These are phyloP conservation scores for Colletotrichum salicis DNA, from an alignment of 2,329 filamentous ascomycete genomes.

Conservation along the genomic window DNA sequence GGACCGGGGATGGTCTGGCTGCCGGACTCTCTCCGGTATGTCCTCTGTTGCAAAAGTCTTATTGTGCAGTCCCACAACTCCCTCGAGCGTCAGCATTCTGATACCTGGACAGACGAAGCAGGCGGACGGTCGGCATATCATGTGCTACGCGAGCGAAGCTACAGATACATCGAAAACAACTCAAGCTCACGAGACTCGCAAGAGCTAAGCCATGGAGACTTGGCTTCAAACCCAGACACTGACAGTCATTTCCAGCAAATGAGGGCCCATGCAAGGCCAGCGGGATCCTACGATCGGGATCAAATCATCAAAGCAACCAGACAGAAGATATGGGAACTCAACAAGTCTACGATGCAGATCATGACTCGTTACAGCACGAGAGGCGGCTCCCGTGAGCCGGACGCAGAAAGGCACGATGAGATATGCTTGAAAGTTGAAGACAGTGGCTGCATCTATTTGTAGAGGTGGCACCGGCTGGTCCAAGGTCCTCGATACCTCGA, in stretches of 20 bases:
- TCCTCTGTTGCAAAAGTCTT: slow-evolving; percentile 6
- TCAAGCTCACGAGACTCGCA: not conserved
- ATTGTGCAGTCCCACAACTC: not conserved
- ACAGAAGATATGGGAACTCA: not conserved
- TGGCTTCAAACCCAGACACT: not conserved
- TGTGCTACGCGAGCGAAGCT: not conserved
- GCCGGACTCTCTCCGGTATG: slow-evolving; percentile 3
- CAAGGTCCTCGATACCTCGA: not conserved
- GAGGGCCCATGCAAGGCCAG: not conserved
- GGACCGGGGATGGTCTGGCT: not conserved
- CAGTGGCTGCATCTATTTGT: slow-evolving; percentile 7
- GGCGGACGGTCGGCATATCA: not conserved
- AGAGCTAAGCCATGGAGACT: not conserved
- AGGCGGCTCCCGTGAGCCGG: not conserved
- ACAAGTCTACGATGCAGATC: slow-evolving; percentile 21
- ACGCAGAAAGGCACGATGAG: slow-evolving; percentile 2
- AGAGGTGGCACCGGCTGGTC: not conserved
- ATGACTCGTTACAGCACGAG: slow-evolving; percentile 31
- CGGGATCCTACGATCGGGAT: not conserved
- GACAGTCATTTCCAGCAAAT: not conserved
- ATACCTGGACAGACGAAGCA: not conserved
- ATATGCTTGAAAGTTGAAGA: not conserved
- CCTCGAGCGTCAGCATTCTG: not conserved
- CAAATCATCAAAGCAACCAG: not conserved
- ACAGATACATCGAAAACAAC: not conserved